Evolutionary conservation across 2,329 filamentous ascomycete genomes (phyloP), one percentile per base, ranked within the genome.

Genomic region (Geosmithia morbida): DNA sequence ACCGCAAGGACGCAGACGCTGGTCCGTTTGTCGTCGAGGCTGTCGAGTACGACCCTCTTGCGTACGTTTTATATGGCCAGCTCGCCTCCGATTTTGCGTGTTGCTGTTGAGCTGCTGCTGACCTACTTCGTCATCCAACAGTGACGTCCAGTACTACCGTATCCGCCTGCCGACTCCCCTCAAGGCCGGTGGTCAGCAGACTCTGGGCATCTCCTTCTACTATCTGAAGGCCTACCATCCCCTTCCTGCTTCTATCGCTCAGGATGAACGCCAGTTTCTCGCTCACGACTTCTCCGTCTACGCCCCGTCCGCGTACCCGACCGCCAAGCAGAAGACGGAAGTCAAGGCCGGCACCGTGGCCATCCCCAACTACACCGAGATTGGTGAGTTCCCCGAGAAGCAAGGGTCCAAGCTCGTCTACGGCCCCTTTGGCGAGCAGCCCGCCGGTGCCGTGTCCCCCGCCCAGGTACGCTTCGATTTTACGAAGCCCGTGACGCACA

Each of bases 241-340:
- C 41, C 79, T 94, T 16, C 92, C 92, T 17, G 82, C 84, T 2
- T 68, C 79, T 47, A 90, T 98, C 60, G 70, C 74, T n/a, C 92
- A 98, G 64, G 74, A 80, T 43, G 87, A 88, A 46, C 79, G 83
- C 62, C 92, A 98, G 66, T 96, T 83, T 67, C 80, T 98, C 47
- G 73, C 78, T 48, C 88, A 94, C 70, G 73, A 79, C 48, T 94
- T 95, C 70, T 90, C 86, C 51, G 85, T 85, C 54, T 95, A 94
- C 66, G 77, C 74, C 44, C 83, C 82, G 16, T 94, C 87, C 10
- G 82, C 84, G 51, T 98, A 98, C 69, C 68, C 75, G 17, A 96
- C 88, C 14, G 64, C 77, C 57, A 95, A 95, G 70, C 92, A 98
- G 65, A 96, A 96, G 78, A 97, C 92, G 40, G 95, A 97, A 66